A percentile compares a stretch with the other conserved stretches of the same genome.
Evolutionary conservation across 1,139 yeast genomes (phyloP).

Genomic region (Protomyces gravidus): DNA sequence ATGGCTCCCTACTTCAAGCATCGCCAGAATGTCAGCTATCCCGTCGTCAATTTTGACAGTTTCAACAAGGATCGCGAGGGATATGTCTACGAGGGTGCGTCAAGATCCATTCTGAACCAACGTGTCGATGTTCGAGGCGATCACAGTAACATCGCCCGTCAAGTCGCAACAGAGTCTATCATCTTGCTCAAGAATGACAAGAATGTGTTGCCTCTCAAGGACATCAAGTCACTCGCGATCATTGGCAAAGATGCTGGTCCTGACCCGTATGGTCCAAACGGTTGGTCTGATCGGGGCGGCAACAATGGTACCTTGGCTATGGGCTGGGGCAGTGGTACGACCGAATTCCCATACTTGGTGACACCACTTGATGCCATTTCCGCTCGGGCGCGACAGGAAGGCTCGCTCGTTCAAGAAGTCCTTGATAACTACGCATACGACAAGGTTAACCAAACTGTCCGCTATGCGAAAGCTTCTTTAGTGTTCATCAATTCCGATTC

Average conservation of each 20-base stretch:
- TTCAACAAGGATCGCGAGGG: conserved; percentile 8
- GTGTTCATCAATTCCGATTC: conserved; percentile 47
- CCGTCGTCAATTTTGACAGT: conserved; percentile 12
- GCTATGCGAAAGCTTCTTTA: conserved; percentile 43
- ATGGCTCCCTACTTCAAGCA: conserved; percentile 53
- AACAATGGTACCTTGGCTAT: conserved; percentile 38
- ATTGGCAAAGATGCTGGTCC: conserved; percentile 39
- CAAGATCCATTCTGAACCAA: conserved; percentile 46
- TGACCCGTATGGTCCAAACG: conserved; percentile 43
- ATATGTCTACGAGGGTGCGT: conserved; percentile 9
- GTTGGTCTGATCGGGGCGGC: conserved; percentile 38
- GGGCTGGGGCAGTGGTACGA: conserved; percentile 51
- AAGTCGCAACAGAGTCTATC: conserved; percentile 56
- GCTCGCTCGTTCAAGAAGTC: conserved; percentile 35
- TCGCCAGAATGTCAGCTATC: conserved; percentile 32
- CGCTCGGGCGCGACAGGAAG: conserved; percentile 33
- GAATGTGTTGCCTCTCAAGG: conserved; percentile 50
- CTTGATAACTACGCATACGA: conserved; percentile 46
- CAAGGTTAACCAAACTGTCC: conserved; percentile 51
- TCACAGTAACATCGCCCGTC: conserved; percentile 50
- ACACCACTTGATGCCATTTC: conserved; percentile 47
- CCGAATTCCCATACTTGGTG: conserved; percentile 52
- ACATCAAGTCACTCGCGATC: conserved; percentile 51
- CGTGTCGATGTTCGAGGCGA: conserved; percentile 52
- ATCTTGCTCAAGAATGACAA: conserved; percentile 54